phyloP scores from a whole-genome alignment of 2,329 filamentous ascomycete species.

The Fusarium subglutinans region DNA sequence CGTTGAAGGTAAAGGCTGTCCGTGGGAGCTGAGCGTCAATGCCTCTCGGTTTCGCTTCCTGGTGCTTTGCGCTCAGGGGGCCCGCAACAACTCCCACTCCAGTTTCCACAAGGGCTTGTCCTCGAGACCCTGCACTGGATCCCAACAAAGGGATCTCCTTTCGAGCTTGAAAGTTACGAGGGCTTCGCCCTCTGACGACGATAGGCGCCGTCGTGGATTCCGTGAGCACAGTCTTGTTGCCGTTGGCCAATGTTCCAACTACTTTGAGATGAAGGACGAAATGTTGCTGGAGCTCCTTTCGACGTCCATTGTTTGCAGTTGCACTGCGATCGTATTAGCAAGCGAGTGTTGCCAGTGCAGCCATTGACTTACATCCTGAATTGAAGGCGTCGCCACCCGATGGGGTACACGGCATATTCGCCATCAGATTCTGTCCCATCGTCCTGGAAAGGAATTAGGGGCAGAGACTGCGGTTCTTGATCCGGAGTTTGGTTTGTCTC shows the following conservation, averaged over 20 bases:
- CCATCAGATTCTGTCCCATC: constrained; percentile 70
- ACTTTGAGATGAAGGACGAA: constrained; percentile 92
- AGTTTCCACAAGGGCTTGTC: constrained; percentile 76
- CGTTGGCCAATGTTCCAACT: constrained; percentile 82
- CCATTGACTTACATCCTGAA: constrained; percentile 75
- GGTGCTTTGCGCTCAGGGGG: constrained; percentile 62
- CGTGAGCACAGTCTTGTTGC: constrained; percentile 81
- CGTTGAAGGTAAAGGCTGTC: constrained; percentile 66
- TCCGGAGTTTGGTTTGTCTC: constrained; percentile 73
- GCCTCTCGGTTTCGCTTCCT: constrained; percentile 61
- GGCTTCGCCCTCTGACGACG: constrained; percentile 91
- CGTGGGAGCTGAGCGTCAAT: constrained; percentile 66
- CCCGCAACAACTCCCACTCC: constrained; percentile 69
- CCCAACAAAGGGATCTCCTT: constrained; percentile 91
- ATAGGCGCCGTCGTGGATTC: constrained; percentile 90
- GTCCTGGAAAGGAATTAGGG: constrained; percentile 74
- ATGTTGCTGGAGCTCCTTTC: constrained; percentile 96
- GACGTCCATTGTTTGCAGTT: constrained; percentile 93
- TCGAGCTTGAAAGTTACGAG: constrained; percentile 91
- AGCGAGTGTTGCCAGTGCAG: background rate
- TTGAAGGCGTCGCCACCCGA: constrained; percentile 92
- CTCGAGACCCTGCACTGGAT: constrained; percentile 77
- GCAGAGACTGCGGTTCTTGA: constrained; percentile 86
- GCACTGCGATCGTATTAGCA: constrained; percentile 62
- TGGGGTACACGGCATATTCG: constrained; percentile 89